Conservation (phyloP, 106 monocot genomes). For the Apostasia ramifera region DNA sequence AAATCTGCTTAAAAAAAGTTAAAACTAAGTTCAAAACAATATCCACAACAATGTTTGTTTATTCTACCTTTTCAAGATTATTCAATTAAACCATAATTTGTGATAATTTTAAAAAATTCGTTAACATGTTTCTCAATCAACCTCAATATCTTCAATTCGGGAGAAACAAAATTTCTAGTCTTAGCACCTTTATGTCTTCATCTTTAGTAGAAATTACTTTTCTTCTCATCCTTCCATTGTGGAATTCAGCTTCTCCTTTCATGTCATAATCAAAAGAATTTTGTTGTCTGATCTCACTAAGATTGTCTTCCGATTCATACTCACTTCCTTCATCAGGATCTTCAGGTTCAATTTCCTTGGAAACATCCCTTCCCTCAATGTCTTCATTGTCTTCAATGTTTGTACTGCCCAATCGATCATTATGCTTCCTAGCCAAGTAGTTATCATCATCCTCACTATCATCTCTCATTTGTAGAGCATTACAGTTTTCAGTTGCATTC, state of each 20-base stretch:
- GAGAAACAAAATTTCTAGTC: too few species aligned
- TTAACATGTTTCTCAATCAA: too few species aligned
- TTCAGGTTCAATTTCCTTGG: constrained; percentile 19
- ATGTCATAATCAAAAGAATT: constrained; percentile 23
- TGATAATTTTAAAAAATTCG: too few species aligned
- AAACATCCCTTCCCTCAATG: constrained; percentile 5
- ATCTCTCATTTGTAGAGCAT: constrained; percentile 1
- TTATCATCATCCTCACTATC: constrained; percentile 8
- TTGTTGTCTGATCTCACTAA: constrained; percentile 23
- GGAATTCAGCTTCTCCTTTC: constrained; percentile 62
- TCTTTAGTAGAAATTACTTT: constrained; percentile 54
- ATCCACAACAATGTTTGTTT: too few species aligned
- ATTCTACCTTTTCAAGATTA: too few species aligned
- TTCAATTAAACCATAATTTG: too few species aligned
- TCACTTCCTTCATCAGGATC: constrained; percentile 41
- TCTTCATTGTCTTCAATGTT: constrained; percentile 12
- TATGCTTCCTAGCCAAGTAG: constrained; percentile 1
- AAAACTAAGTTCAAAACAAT: too few species aligned
- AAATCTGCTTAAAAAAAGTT: too few species aligned
- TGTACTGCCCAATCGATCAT: constrained; percentile 1
- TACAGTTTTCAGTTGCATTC: constrained; percentile 4
- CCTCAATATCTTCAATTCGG: too few species aligned
- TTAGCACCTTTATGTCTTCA: constrained; percentile 36
- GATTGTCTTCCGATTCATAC: constrained; percentile 16
- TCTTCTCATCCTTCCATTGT: constrained; percentile 70